Conservation (phyloP, 2,329 filamentous ascomycete genomes). For the Penicillium frequentans region DNA sequence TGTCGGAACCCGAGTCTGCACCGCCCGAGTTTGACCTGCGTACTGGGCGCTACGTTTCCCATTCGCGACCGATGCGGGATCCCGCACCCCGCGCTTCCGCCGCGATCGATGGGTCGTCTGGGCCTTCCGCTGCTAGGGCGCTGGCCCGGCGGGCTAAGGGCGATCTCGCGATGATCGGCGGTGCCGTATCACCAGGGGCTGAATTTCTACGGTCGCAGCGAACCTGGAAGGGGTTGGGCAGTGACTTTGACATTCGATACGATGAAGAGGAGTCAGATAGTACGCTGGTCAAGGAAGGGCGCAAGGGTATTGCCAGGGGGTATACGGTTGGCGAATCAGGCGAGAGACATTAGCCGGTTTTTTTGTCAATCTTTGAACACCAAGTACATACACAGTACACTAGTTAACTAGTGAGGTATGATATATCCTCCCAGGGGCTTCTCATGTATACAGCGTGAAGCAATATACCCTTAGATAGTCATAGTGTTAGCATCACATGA, state of each 20-base stretch:
- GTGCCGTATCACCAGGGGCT: conserved; percentile 85
- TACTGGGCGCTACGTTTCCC: conserved; percentile 78
- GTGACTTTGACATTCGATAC: conserved; percentile 69
- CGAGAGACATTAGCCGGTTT: conserved; percentile 31
- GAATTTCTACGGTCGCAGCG: conserved; percentile 79
- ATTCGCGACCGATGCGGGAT: conserved; percentile 57
- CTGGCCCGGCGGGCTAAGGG: conserved; percentile 66
- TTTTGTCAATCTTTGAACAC: not conserved
- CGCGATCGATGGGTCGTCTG: conserved; percentile 23
- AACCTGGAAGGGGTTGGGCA: conserved; percentile 90
- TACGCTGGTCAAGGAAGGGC: conserved; percentile 77
- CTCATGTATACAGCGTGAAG: not conserved
- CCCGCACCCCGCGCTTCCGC: conserved; percentile 32
- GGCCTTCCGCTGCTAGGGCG: conserved; percentile 40
- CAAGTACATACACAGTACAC: not conserved
- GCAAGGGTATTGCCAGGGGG: conserved; percentile 82
- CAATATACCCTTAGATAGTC: not conserved
- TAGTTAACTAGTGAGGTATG: not conserved
- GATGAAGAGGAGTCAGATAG: conserved; percentile 59
- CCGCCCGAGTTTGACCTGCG: conserved; percentile 90
- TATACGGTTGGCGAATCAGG: conserved; percentile 71
- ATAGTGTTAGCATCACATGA: conserved; percentile 25
- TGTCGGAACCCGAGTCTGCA: conserved; percentile 67
- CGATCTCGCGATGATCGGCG: conserved; percentile 78
- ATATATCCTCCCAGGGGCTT: not conserved